Evolutionary conservation across 2,329 filamentous ascomycete species (phyloP).

Genomic region (Calonectria ilicicola): DNA sequence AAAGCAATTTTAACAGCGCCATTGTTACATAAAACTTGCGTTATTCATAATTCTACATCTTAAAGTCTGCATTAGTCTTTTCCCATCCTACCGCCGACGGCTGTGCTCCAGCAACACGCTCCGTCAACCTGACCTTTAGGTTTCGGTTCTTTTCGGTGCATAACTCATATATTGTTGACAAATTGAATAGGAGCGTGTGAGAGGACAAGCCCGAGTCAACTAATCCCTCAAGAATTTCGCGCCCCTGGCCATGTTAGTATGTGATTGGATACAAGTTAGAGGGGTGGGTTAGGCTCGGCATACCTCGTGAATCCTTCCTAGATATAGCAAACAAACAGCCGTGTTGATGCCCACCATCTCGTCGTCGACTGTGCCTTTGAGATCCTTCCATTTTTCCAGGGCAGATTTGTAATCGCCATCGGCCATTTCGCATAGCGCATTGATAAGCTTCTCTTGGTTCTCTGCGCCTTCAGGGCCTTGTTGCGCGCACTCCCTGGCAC

Average conservation of each 20-base stretch:
- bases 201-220: conserved; percentile 75
- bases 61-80: conserved; percentile 79
- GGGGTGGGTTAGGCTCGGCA: conserved; percentile 29
- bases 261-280: background rate
- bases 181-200: conserved; percentile 86
- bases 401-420: conserved; percentile 79
- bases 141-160: conserved; percentile 81
- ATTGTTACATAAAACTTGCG: background rate
- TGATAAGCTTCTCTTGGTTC: conserved; percentile 62
- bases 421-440: conserved; percentile 81
- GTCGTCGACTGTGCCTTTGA: conserved; percentile 59
- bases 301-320: conserved; percentile 80
- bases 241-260: conserved; percentile 62
- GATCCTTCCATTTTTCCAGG: conserved; percentile 69
- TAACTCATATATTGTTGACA: conserved; percentile 92
- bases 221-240: conserved; percentile 73
- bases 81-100: conserved; percentile 74
- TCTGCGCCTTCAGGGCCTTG: conserved; percentile 44
- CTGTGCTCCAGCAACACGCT: conserved; percentile 72
- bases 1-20: too few relatives aligned
- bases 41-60: conserved; percentile 62
- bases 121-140: conserved; percentile 78
- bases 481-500: conserved; percentile 69
- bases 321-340: conserved; percentile 87
- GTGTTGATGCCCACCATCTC: conserved; percentile 85